phyloP scores from a whole-genome alignment of 441 rosid genomes.

The Adansonia gregorii region DNA sequence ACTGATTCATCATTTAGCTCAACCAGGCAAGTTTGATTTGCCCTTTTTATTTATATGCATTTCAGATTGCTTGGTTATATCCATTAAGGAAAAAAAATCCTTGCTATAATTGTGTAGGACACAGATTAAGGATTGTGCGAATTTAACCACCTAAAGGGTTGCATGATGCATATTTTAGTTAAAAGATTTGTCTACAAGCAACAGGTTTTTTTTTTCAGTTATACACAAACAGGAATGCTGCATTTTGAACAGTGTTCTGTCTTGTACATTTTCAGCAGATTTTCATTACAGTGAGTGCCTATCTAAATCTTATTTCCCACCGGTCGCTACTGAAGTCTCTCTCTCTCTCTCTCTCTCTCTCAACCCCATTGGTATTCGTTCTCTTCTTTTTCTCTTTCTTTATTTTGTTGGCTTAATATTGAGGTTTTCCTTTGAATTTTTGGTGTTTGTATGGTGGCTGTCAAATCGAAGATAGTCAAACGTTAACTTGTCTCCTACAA shows the following conservation, averaged over 20 bases:
- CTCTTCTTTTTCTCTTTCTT: background rate
- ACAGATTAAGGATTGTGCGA: constrained; percentile 21
- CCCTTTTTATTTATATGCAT: constrained; percentile 21
- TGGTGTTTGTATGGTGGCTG: background rate
- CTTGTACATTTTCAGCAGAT: too few relatives aligned
- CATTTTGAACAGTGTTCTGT: background rate
- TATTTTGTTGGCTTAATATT: background rate
- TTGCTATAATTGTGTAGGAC: background rate
- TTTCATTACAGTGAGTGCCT: too few relatives aligned
- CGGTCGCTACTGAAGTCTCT: too few relatives aligned
- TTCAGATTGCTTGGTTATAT: constrained; percentile 46
- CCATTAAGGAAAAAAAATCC: constrained; percentile 40
- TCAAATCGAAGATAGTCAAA: background rate
- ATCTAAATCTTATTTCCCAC: too few relatives aligned
- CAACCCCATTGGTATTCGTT: too few relatives aligned
- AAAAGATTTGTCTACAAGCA: constrained; percentile 15
- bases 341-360: too few relatives aligned
- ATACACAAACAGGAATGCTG: constrained; percentile 16
- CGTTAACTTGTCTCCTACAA: background rate
- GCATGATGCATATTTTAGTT: constrained; percentile 17
- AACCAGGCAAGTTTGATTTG: constrained; percentile 30
- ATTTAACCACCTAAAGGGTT: constrained; percentile 31
- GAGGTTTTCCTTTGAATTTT: background rate
- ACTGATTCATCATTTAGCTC: constrained; percentile 27
- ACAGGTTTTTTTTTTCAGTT: constrained; percentile 20